A percentile compares a stretch with the other conserved stretches of the same genome.
These are phyloP conservation scores for Solanum arcanum DNA, from an alignment of 257 asterid species.

Conservation along the genomic window DNA sequence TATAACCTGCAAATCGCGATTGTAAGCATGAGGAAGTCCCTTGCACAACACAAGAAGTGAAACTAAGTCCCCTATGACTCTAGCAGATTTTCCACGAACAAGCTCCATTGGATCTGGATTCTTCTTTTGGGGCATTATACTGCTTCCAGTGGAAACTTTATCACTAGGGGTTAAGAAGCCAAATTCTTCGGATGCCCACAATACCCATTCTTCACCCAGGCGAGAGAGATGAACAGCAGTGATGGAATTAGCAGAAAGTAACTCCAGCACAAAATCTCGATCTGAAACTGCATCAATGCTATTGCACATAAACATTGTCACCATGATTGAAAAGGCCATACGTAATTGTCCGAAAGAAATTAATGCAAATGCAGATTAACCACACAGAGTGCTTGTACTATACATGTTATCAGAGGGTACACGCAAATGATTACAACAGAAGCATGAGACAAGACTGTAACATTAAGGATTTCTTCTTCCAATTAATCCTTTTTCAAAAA, in stretches of 20 bases:
- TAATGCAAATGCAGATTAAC: not conserved
- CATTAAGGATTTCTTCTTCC: not conserved
- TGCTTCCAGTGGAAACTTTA: slow-evolving; percentile 96
- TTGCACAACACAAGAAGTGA: slow-evolving; percentile 94
- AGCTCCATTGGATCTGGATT: slow-evolving; percentile 99
- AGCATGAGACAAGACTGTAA: not conserved
- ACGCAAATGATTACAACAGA: not conserved
- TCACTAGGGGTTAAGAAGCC: slow-evolving; percentile 93
- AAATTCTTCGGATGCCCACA: slow-evolving; percentile 98
- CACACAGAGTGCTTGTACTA: not conserved
- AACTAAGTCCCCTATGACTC: slow-evolving; percentile 90
- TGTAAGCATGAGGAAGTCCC: slow-evolving; percentile 99
- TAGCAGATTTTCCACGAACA: slow-evolving; percentile 94
- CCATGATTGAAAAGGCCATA: not conserved
- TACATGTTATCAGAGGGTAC: not conserved
- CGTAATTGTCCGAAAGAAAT: not conserved
- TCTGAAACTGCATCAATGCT: slow-evolving; percentile 99
- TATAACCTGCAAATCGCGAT: slow-evolving; percentile 89
- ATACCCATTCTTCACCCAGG: slow-evolving; percentile 98
- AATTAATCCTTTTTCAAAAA: not conserved
- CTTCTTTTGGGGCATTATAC: slow-evolving; percentile 99
- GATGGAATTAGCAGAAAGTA: slow-evolving; percentile 82
- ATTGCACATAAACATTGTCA: slow-evolving; percentile 32
- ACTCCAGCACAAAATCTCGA: slow-evolving; percentile 92
- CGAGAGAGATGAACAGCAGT: slow-evolving; percentile 89